Base-by-base conservation (phyloP, 768 basidiomycete species). In the Leccinum incarnatum region DNA sequence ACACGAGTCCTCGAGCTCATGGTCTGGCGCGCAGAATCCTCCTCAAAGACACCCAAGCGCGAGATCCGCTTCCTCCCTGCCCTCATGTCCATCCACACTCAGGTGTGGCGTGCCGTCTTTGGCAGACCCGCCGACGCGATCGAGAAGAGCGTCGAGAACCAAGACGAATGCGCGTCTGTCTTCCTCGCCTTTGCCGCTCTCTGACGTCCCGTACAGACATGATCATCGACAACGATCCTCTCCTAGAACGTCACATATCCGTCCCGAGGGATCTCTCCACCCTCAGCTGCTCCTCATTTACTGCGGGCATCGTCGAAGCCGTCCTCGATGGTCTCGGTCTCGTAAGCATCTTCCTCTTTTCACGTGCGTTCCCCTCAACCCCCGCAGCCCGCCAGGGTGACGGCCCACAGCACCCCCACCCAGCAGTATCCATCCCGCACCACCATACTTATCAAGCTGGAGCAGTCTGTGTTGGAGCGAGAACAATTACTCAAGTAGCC, bases 221-320 rank as follows among this genome's bases (percentile, higher is more conserved):
- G 97, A 91, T 99, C 63, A 90, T 96, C 59, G 91, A 98, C 79
- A 98, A 99, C 72, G 91, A 95, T 69, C 95, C 97, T 11, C 83
- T 88, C 19, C 80, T 98, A 62, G 95, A 97, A 62, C 86, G 93
- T 59, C 82, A 93, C 64, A 93, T 99, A 60, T 93, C 94, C 30
- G 91, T 98, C 14, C 97, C 97, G 21, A 86, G 85, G 65, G 97
- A 99, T 70, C 87, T 99, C 85, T 91, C 87, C 67, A 87, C 91
- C 67, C 81, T 99, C 40, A 95, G 91, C 66, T 98, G 95, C 69
- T 97, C 94, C n/a, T 98, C 97, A 3, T 91, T 96, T 69, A 93
- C 94, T 0, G 97, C 97, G 11, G 97, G 97, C 1, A 87, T 99
- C 51, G 96, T 99, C 12, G 97, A 99, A 75, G 97, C 95, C 11